Evolutionary conservation across 1,284 basidiomycete genomes (phyloP).

Genomic region (Pseudomicrostroma phylloplanum): DNA sequence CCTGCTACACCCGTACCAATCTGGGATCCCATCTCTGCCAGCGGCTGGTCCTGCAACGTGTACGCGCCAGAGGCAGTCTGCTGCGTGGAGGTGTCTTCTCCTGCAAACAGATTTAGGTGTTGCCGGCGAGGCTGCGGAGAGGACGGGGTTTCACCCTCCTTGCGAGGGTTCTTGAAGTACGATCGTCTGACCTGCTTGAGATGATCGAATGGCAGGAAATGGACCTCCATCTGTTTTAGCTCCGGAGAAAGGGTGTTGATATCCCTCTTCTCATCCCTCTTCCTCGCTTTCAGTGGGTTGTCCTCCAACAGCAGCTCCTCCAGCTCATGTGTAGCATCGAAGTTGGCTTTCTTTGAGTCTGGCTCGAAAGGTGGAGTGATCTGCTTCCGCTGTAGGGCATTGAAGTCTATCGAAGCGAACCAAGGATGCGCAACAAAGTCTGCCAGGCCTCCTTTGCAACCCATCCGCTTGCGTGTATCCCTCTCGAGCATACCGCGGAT

Average conservation of each 20-base stretch:
- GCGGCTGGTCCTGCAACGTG: constrained; percentile 37
- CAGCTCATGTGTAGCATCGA: constrained; percentile 96
- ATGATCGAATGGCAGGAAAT: constrained; percentile 55
- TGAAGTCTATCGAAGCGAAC: constrained; percentile 83
- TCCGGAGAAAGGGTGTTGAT: constrained; percentile 74
- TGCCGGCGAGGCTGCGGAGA: constrained; percentile 6
- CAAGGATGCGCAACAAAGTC: constrained; percentile 70
- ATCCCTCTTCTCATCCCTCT: constrained; percentile 82
- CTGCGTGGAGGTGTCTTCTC: constrained; percentile 12
- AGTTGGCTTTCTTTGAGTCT: constrained; percentile 97
- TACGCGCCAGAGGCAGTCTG: constrained; percentile 27
- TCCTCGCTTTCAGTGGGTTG: constrained; percentile 90
- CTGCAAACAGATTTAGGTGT: not conserved
- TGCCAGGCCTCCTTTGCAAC: constrained; percentile 66
- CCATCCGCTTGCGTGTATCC: constrained; percentile 72
- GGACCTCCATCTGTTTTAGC: constrained; percentile 95
- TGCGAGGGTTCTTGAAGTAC: constrained; percentile 24
- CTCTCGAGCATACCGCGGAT: constrained; percentile 63
- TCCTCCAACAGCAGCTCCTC: constrained; percentile 93
- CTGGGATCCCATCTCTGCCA: constrained; percentile 24
- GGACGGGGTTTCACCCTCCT: constrained; percentile 12
- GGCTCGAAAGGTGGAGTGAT: constrained; percentile 81
- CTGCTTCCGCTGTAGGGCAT: constrained; percentile 66
- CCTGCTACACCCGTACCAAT: too few relatives aligned
- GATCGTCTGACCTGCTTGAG: constrained; percentile 36